A percentile compares a stretch with the other conserved stretches of the same genome.
Evolutionary conservation across 768 basidiomycete species (phyloP).

Genomic region (Mycena maculata): DNA sequence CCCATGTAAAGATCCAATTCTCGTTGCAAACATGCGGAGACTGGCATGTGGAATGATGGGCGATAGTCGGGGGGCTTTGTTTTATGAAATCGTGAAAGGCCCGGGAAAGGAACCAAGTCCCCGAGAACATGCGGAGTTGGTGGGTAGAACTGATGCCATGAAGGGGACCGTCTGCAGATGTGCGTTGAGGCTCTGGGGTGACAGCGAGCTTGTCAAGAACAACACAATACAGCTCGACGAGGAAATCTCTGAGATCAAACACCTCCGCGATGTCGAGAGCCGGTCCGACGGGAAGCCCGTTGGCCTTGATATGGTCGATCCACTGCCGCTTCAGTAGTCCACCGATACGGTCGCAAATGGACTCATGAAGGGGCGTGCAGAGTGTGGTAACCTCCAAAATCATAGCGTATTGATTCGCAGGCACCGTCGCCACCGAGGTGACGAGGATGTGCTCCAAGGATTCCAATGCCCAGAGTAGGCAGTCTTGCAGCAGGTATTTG

Average conservation of each 20-base stretch:
- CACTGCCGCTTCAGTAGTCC: constrained; percentile 1
- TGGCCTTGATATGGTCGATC: constrained; percentile 4
- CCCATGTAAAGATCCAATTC: not conserved
- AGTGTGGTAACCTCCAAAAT: constrained; percentile 2
- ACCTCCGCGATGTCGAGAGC: constrained; percentile 19
- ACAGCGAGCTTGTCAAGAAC: constrained; percentile 8
- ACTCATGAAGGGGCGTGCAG: not conserved
- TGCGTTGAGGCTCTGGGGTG: not conserved
- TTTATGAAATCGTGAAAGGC: not conserved
- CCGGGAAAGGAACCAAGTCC: constrained; percentile 6
- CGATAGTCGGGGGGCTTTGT: not conserved
- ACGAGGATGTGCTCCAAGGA: constrained; percentile 19
- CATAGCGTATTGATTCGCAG: not conserved
- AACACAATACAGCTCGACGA: constrained; percentile 19
- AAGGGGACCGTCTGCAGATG: not conserved
- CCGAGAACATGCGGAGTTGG: constrained; percentile 14
- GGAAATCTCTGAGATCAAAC: not conserved
- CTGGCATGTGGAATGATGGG: not conserved
- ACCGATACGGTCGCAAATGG: constrained; percentile 9
- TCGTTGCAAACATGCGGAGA: not conserved
- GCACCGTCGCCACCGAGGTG: not conserved
- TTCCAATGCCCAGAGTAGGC: constrained; percentile 20
- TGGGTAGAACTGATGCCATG: not conserved
- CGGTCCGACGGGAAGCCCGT: not conserved
- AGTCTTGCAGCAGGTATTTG: constrained; percentile 21